Evolutionary conservation across 352 stramenopile genomes (phyloP), one percentile per base, ranked within the genome.

Genomic region (Globisporangium emineosum): DNA sequence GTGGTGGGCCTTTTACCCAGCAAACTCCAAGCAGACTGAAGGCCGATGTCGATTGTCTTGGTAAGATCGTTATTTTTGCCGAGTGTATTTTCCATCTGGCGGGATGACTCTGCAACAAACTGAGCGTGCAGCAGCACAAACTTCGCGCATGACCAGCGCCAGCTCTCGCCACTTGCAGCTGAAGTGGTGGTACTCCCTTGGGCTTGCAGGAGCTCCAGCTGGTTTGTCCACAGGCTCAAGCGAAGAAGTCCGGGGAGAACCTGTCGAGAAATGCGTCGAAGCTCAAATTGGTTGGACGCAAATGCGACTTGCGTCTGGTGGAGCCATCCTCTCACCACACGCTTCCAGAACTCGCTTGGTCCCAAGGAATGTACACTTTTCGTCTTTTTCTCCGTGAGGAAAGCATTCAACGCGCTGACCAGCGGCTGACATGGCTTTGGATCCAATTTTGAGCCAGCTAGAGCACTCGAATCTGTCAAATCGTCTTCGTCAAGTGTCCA

Each of bases 231-330:
- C 7, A 88, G 42, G 10, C 64, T 56, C n/a, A 93, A 50, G 2
- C 78, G 68, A 59, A 90, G 67, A 1, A 93, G 61, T 0, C 78
- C 73, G 6, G 81, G 80, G 7, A 91, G 69, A 27, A 83, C 57
- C 52, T 93, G 84, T 1, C 68, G 70, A 15, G 79, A 79, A 42
- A 93, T 90, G 17, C 84, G 70, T 9, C 77, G 77, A 30, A 93
- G 74, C 52, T 93, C 78, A 65, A 89, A 92, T 57, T 90, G 83
- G 5, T 67, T 71, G 0, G 81, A 89, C 2, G 68, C 47, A 32
- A 90, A 88, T 0, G 69, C 78, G 12, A 59, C 54, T 42, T 72
- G 71, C 1, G 71, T 81, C 30, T 90, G 76, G 10, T 33, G 9
- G 12, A 87, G 55, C 59, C 69, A 92, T 3, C 76, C 77, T 27